These are phyloP conservation scores for Apiospora rasikravindrae DNA, from an alignment of 2,329 filamentous ascomycete genomes.

Conservation along the genomic window DNA sequence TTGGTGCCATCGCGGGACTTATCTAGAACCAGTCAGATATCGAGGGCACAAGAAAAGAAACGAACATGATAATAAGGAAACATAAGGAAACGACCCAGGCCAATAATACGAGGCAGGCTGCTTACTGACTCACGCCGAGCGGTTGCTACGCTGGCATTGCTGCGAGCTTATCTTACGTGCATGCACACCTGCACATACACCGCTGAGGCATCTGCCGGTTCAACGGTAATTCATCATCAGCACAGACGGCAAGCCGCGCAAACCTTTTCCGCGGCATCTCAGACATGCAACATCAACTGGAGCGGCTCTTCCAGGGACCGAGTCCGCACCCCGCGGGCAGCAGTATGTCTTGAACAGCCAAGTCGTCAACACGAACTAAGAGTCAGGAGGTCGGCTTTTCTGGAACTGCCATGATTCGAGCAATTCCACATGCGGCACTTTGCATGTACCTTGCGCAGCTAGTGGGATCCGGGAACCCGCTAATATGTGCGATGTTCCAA, in stretches of 20 bases:
- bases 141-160: neutral
- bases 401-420: neutral
- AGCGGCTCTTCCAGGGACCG: neutral
- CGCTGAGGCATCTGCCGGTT: neutral
- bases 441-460: neutral
- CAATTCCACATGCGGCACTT: neutral
- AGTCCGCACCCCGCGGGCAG: neutral
- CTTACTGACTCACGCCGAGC: neutral
- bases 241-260: neutral
- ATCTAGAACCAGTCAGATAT: neutral
- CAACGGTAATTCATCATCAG: neutral
- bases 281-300: neutral
- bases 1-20: neutral
- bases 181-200: neutral
- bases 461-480: neutral
- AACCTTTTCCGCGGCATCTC: neutral
- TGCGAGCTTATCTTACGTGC: slow-evolving; percentile 3
- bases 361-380: neutral
- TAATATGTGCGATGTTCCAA: neutral
- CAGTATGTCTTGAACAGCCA: neutral
- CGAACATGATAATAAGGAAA: neutral
- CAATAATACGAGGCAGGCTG: neutral
- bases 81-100: neutral
- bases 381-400: neutral
- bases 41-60: neutral